Base-by-base conservation (phyloP, 257 asterid genomes). In the Lavandula angustifolia region DNA sequence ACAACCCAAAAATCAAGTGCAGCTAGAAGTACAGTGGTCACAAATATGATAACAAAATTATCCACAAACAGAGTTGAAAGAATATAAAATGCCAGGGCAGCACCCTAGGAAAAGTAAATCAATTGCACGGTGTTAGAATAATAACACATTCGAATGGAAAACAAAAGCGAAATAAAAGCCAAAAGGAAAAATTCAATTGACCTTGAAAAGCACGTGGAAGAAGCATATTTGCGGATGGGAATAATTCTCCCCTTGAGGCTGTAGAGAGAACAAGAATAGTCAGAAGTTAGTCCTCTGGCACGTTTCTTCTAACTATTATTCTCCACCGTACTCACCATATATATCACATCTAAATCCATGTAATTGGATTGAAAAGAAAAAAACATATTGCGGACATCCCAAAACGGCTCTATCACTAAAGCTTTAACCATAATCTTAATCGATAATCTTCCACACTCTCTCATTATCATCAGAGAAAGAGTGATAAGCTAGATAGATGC, bases 1-100 rank as follows among this genome's bases (percentile, higher is more conserved):
- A 92, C 96, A 49, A 92, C 98, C 98, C 98, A 92, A 73, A 92
- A 92, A 69, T 92, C 98, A 59, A 92, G 95, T 57, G 98, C 96
- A 68, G 96, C 81, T 70, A 89, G 78, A 75, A 92, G 92, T 40
- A 92, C 98, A 11, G 98, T 92, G 64, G 82, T 74, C 82, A 92
- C 98, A 67, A 92, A 92, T 58, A 92, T 83, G 82, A 92, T 89
- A 81, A 92, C 96, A 75, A 92, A 92, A 70, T 84, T 92, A 76
- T 85, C 73, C 46, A 92, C 70, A 76, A 92, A 92, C 48, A 92
- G 76, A 57, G 98, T 89, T 55, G 98, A 92, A 62, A 92, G 96
- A 52, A 92, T 87, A 71, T 92, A 92, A 77, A 92, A 92, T 11
- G 96, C 96, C 84, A 92, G 78, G 33, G 98, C 95, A 75, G 95